Percentiles rank a stretch among this genome's conserved stretches.
Evolutionary conservation across 1,139 yeast species (phyloP).

Genomic region (Zygotorulaspora mrakii): DNA sequence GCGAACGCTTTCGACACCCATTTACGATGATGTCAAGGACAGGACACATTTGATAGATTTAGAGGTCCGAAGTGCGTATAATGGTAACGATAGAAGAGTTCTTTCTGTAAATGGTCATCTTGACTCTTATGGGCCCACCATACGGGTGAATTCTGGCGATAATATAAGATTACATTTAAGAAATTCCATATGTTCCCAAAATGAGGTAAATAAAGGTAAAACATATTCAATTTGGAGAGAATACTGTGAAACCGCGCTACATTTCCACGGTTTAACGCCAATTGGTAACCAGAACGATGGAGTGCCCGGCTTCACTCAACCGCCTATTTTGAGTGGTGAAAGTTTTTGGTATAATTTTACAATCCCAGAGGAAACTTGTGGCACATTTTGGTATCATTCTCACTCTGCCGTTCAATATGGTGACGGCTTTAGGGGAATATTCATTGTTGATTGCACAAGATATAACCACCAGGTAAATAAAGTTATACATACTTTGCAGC

Average conservation of each 20-base stretch:
- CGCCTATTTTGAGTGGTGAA: slow-evolving; percentile 41
- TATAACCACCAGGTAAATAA: slow-evolving; percentile 43
- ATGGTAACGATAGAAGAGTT: slow-evolving; percentile 20
- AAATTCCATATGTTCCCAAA: slow-evolving; percentile 23
- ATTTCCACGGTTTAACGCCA: slow-evolving; percentile 48
- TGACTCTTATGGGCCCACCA: slow-evolving; percentile 26
- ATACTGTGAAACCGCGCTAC: slow-evolving; percentile 39
- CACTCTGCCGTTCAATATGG: slow-evolving; percentile 48
- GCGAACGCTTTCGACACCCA: neutral
- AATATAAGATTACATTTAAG: slow-evolving; percentile 19
- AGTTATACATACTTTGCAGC: slow-evolving; percentile 33
- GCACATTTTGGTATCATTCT: slow-evolving; percentile 53
- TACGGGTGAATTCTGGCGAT: slow-evolving; percentile 27
- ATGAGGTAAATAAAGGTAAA: slow-evolving; percentile 10
- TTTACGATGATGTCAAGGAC: neutral
- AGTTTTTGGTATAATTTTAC: slow-evolving; percentile 41
- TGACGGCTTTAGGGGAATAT: slow-evolving; percentile 47
- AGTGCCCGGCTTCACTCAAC: slow-evolving; percentile 44
- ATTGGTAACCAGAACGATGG: slow-evolving; percentile 43
- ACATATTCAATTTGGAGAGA: slow-evolving; percentile 19
- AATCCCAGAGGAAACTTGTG: slow-evolving; percentile 41
- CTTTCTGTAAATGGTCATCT: slow-evolving; percentile 23
- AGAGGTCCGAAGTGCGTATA: slow-evolving; percentile 14
- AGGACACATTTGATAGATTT: slow-evolving; percentile 16
- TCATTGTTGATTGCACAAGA: slow-evolving; percentile 45